Conservation (phyloP, 352 stramenopile species). For the Phytophthora colocasiae region DNA sequence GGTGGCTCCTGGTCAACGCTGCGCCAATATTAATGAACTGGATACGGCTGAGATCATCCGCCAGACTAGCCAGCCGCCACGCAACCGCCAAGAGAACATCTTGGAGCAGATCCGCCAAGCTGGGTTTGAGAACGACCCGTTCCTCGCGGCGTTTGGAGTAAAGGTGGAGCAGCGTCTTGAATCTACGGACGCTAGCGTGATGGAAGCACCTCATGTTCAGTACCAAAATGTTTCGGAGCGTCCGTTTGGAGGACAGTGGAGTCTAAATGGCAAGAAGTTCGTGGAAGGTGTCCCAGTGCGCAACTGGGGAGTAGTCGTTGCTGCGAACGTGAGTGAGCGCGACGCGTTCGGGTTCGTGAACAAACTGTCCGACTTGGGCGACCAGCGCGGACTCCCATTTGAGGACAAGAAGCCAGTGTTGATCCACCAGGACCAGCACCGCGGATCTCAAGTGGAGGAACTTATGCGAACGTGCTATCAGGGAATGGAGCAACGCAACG, state of each 20-base stretch:
- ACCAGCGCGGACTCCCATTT: constrained; percentile 48
- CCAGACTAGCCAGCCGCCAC: constrained; percentile 58
- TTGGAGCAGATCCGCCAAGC: constrained; percentile 63
- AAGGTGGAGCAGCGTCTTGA: constrained; percentile 58
- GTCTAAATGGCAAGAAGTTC: constrained; percentile 73
- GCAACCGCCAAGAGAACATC: constrained; percentile 56
- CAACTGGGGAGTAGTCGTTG: constrained; percentile 65
- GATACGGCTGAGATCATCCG: constrained; percentile 86
- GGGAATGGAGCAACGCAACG: constrained; percentile 30
- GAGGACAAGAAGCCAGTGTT: constrained; percentile 45
- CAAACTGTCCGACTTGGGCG: constrained; percentile 36
- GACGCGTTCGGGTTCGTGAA: constrained; percentile 46
- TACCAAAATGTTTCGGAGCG: constrained; percentile 69
- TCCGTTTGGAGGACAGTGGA: constrained; percentile 71
- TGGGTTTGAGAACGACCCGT: constrained; percentile 77
- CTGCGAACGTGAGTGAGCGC: constrained; percentile 35
- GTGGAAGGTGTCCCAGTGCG: constrained; percentile 47
- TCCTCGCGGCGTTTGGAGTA: constrained; percentile 63
- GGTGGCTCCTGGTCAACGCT: constrained; percentile 71
- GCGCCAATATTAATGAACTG: constrained; percentile 74
- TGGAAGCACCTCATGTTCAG: constrained; percentile 65
- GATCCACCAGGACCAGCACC: constrained; percentile 42
- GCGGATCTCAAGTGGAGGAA: constrained; percentile 55
- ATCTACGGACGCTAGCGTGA: constrained; percentile 46
- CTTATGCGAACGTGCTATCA: constrained; percentile 61